Conservation (phyloP, 2,329 filamentous ascomycete genomes). For the Scortechinia acanthostroma region DNA sequence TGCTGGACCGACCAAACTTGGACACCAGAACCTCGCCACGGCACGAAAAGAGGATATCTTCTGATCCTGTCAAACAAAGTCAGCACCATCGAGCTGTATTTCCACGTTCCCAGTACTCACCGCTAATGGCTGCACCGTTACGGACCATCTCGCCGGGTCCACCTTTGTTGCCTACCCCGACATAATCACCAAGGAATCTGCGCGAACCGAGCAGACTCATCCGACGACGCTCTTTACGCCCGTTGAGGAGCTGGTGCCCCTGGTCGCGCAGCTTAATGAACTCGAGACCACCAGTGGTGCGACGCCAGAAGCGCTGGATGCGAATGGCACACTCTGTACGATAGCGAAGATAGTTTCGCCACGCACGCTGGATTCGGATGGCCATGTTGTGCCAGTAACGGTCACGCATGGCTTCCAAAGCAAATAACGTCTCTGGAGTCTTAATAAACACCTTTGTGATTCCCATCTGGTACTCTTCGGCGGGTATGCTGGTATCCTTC, state of each 20-base stretch:
- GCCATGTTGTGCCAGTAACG: slow-evolving; percentile 99
- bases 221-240: slow-evolving; percentile 82
- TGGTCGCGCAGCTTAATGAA: slow-evolving; percentile 82
- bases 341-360: slow-evolving; percentile 92
- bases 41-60: slow-evolving; percentile 81
- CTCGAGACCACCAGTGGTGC: slow-evolving; percentile 83
- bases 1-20: slow-evolving; percentile 94
- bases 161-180: slow-evolving; percentile 74
- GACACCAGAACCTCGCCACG: slow-evolving; percentile 83
- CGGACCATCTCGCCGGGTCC: slow-evolving; percentile 79
- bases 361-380: slow-evolving; percentile 90
- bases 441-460: slow-evolving; percentile 97
- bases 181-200: slow-evolving; percentile 88
- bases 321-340: slow-evolving; percentile 84
- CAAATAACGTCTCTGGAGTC: slow-evolving; percentile 91
- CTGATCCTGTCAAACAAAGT: too few species aligned
- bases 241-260: slow-evolving; percentile 73
- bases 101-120: too few species aligned
- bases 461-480: slow-evolving; percentile 95
- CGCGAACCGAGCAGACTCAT: slow-evolving; percentile 88
- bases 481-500: slow-evolving; percentile 90
- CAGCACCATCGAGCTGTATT: too few species aligned
- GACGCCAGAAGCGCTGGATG: slow-evolving; percentile 92
- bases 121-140: slow-evolving; percentile 62
- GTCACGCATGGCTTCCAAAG: slow-evolving; percentile 94